A percentile compares a stretch with the other conserved stretches of the same genome.
Evolutionary conservation across 441 rosid genomes (phyloP).

Genomic region (Aleurites moluccanus): DNA sequence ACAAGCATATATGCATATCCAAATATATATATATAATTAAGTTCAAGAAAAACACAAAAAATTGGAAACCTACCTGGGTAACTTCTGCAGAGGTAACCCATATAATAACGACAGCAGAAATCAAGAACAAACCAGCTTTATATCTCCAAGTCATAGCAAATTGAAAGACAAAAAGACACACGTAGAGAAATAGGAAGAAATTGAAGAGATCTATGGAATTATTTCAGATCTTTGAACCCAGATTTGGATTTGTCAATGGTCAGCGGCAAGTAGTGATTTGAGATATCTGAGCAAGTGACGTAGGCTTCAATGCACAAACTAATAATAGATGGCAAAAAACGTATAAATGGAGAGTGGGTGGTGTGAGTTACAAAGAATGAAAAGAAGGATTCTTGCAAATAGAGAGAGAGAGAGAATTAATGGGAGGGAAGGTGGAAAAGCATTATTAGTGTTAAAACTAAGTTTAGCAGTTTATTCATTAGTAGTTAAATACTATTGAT

Average conservation of each 20-base stretch:
- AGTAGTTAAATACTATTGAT: not conserved
- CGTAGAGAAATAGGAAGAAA: slow-evolving; percentile 26
- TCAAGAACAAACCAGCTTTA: slow-evolving; percentile 82
- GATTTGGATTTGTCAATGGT: not conserved
- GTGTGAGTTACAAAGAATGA: not conserved
- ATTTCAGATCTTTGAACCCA: slow-evolving; percentile 27
- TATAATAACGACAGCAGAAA: slow-evolving; percentile 83
- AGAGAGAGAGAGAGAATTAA: not conserved
- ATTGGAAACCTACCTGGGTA: slow-evolving; percentile 66
- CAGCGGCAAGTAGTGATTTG: slow-evolving; percentile 2
- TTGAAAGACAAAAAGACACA: slow-evolving; percentile 23
- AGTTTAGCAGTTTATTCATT: not conserved
- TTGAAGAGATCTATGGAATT: slow-evolving; percentile 26
- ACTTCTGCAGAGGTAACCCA: slow-evolving; percentile 99
- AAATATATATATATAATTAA: not conserved
- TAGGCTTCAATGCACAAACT: slow-evolving; percentile 16
- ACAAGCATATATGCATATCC: not conserved
- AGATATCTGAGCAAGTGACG: slow-evolving; percentile 21
- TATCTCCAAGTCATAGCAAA: slow-evolving; percentile 78
- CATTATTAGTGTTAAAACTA: not conserved
- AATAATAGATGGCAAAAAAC: not conserved
- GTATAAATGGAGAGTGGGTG: not conserved
- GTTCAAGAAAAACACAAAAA: not conserved
- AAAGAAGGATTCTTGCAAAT: slow-evolving; percentile 15
- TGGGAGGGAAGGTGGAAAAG: slow-evolving; percentile 4